phyloP scores from a whole-genome alignment of 305 asterid species.

The Fraxinus xanthoxyloides region DNA sequence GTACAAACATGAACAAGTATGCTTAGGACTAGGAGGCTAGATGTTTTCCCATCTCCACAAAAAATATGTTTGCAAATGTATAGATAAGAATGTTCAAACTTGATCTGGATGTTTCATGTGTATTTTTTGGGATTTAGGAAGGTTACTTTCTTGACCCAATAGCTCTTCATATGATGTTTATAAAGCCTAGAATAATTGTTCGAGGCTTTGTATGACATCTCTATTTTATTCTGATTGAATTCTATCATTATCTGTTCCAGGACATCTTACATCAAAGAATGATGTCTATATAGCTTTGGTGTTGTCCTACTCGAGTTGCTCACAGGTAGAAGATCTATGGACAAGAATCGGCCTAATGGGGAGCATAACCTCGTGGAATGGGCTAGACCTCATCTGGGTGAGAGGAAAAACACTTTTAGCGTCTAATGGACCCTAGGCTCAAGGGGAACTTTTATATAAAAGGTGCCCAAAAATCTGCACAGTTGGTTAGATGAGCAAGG shows the following conservation, averaged over 20 bases:
- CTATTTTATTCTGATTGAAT: conserved; percentile 6
- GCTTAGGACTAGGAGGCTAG: background rate
- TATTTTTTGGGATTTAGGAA: background rate
- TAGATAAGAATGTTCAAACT: too few species aligned
- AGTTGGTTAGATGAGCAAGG: conserved; percentile 45
- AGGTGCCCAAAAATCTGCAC: conserved; percentile 97
- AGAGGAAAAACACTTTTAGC: conserved; percentile 66
- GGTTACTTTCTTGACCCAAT: background rate
- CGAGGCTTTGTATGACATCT: background rate
- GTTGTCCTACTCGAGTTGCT: conserved; percentile 92
- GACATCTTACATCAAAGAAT: conserved; percentile 92
- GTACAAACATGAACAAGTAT: background rate
- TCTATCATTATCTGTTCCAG: conserved; percentile 33
- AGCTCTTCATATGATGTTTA: background rate
- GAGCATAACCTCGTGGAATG: conserved; percentile 96
- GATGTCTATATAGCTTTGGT: conserved; percentile 93
- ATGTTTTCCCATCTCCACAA: background rate
- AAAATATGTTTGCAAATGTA: background rate
- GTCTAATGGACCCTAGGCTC: conserved; percentile 82
- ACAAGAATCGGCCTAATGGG: conserved; percentile 83
- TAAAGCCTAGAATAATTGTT: background rate
- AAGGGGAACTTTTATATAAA: conserved; percentile 84
- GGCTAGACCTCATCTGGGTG: conserved; percentile 85
- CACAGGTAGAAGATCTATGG: conserved; percentile 95
- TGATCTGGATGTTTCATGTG: background rate